Base-by-base conservation (phyloP, 129 eudicot species). In the Lactuca saligna region DNA sequence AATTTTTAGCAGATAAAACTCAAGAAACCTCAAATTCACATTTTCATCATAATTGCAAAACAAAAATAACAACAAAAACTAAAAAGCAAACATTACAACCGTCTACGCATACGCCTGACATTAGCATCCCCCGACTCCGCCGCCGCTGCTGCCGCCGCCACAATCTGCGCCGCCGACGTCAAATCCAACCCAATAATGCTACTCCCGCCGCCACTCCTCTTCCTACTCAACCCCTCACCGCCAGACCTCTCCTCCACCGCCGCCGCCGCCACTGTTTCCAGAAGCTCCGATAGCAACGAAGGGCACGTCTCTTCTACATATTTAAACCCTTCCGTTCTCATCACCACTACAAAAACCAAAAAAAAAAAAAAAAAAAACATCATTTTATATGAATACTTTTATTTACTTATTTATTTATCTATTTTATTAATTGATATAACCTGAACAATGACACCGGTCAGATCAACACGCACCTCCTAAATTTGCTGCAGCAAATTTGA, bases 391-490 rank as follows among this genome's bases (percentile, higher is more conserved):
- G 1, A 39, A 39, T 39, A 7, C 7, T 42, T 42, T 42, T 4
- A 0, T 9, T 42, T 42, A n/a, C n/a, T n/a, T n/a, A n/a, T n/a
- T 9, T 6, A 42, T 35, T 8, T 42, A 42, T 42, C 8, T 42
- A 39, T 35, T 35, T 35, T 35, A 42, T 42, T 8, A 75, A 64
- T 71, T 61, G 63, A 82, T 80, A 77, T 73, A 82, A 82, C 94
- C 97, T 84, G 90, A 86, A 86, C 66, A 84, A 41, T 84, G 89
- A 83, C 29, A 82, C 85, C 80, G 77, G 80, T 84, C 93, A 86
- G 81, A 73, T 81, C 73, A 77, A 83, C 90, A 91, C 97, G 94
- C 91, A 91, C 97, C 97, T 83, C 95, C 95, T 88, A 91, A 84
- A 82, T 88, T 88, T 78, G 89, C 78, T 6, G 97, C 93, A 50